Base-by-base conservation (phyloP, 2,329 filamentous ascomycete species). In the Lasiodiplodia gonubiensis region DNA sequence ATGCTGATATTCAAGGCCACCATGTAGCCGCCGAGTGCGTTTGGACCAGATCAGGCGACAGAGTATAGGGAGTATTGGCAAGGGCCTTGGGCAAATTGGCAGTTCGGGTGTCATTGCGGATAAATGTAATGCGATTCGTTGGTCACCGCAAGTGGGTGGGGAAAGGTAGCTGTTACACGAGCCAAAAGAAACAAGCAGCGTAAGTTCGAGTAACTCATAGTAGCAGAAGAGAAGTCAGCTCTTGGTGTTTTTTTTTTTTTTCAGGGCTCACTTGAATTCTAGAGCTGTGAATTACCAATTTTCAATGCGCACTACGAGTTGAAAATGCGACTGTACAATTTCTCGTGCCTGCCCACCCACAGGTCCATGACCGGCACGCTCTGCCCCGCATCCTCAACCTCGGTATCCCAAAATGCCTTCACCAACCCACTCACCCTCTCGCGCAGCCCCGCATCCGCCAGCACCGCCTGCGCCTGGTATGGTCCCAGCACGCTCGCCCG, bases 261-360 rank as follows among this genome's bases (percentile, higher is more conserved):
- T 33, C 10, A 8, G 30, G 30, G 30, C n/a, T 8, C 6, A 25
- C 12, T 21, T 3, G 48, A 51, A 23, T 5, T 25, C 6, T 10
- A 11, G 5, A 33, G 48, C 18, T 1, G 23, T 6, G 16, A 51
- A 21, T 49, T n/a, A 16, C 18, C 7, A 23, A 27, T 48, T 76
- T n/a, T 42, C 25, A n/a, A 8, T 33, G 30, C 7, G 30, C 48
- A 14, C 52, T 74, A 94, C 72, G 91, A 94, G 79, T 95, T 95
- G 75, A 95, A 95, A 66, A 95, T 94, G 72, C 92, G 87, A 68
- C 91, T 94, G 78, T 95, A 95, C 70, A 95, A 77, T 75, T 92
- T 82, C 83, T 95, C 92, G 77, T 95, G 92, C 75, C 92, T 85
- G 3, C 92, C 92, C 74, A 93, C 85, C 92, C 92, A 95, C 37